Percentiles rank a stretch among this genome's conserved stretches.
These are phyloP conservation scores for Karstenula rhodostoma DNA, from an alignment of 2,329 filamentous ascomycete species.

Conservation along the genomic window DNA sequence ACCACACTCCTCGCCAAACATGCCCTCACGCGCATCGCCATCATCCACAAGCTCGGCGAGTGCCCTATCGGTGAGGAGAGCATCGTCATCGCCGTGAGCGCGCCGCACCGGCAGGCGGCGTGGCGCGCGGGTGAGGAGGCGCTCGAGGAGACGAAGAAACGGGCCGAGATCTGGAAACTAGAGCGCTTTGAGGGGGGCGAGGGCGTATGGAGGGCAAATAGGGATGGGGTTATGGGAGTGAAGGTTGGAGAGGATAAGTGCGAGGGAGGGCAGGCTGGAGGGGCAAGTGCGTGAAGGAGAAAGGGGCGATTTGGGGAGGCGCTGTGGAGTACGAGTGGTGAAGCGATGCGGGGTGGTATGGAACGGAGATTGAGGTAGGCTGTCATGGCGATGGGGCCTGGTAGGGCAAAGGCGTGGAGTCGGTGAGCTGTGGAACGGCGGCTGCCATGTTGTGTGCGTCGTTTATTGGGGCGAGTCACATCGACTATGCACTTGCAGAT, in stretches of 20 bases:
- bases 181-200: constrained; percentile 84
- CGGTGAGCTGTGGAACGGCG: constrained; percentile 2
- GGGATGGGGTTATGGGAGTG: constrained; percentile 71
- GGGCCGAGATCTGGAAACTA: constrained; percentile 93
- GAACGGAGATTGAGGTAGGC: constrained; percentile 2
- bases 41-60: constrained; percentile 83
- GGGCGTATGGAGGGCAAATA: constrained; percentile 86
- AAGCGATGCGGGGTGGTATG: background rate
- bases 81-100: constrained; percentile 86
- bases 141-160: constrained; percentile 83
- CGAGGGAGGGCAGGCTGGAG: constrained; percentile 9
- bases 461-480: constrained; percentile 13
- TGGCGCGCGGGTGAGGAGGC: constrained; percentile 92
- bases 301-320: background rate
- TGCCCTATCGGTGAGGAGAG: constrained; percentile 94
- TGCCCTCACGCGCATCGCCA: constrained; percentile 74
- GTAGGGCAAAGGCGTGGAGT: background rate
- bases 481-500: constrained; percentile 11
- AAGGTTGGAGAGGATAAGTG: constrained; percentile 51
- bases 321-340: background rate
- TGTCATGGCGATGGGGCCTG: constrained; percentile 3
- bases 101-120: constrained; percentile 81
- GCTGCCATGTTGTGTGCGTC: background rate
- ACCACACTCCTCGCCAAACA: constrained; percentile 66
- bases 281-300: constrained; percentile 1